A percentile compares a stretch with the other conserved stretches of the same genome.
Evolutionary conservation across 148 eudicot species (phyloP).

Genomic region (Arbutus unedo): DNA sequence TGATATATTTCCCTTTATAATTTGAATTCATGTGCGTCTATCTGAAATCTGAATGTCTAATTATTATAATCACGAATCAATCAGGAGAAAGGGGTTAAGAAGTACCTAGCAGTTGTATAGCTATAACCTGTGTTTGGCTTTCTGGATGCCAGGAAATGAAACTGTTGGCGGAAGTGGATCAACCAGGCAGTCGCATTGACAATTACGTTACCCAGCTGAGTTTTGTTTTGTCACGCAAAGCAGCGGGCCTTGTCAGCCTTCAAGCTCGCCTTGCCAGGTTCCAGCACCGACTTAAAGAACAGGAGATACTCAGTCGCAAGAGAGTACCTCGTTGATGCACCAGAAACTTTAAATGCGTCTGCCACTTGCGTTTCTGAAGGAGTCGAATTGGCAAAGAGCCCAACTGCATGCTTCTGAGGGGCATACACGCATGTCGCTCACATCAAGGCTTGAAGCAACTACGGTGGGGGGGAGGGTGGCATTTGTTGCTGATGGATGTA

Average conservation of each 20-base stretch:
- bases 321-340: constrained; percentile 60
- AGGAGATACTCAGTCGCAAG: constrained; percentile 91
- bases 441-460: constrained; percentile 1
- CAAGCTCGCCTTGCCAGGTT: constrained; percentile 97
- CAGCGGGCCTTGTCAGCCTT: constrained; percentile 92
- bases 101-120: neutral
- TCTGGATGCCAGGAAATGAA: constrained; percentile 82
- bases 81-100: neutral
- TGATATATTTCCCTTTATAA: neutral
- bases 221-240: constrained; percentile 94
- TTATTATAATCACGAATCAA: neutral
- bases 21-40: neutral
- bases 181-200: constrained; percentile 94
- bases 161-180: constrained; percentile 95
- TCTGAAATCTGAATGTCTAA: neutral
- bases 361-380: neutral
- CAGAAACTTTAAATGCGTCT: too few relatives aligned
- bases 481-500: constrained; percentile 9
- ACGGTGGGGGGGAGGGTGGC: neutral
- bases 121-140: constrained; percentile 11
- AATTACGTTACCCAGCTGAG: constrained; percentile 88
- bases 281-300: constrained; percentile 95
- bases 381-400: neutral
- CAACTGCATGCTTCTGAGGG: neutral
- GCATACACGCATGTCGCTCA: neutral